Conservation (phyloP, 495 filamentous ascomycete genomes). For the Hypoxylon intermedium region DNA sequence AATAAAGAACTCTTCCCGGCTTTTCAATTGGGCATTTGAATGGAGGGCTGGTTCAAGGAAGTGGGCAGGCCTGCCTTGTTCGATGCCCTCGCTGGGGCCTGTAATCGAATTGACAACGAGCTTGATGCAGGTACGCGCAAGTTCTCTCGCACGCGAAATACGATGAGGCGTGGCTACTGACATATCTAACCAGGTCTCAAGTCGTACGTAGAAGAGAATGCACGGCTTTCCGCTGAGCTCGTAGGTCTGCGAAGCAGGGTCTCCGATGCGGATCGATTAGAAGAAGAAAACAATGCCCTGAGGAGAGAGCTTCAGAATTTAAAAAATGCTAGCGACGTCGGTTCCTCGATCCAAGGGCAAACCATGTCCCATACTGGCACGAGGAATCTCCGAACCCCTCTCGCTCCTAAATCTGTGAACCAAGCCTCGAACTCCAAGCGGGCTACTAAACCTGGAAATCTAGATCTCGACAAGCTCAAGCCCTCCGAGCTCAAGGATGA, state of each 20-base stretch:
- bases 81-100: conserved; percentile 49
- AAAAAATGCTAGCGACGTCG: conserved; percentile 7
- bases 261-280: conserved; percentile 35
- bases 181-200: conserved; percentile 9
- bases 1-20: not conserved
- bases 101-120: conserved; percentile 47
- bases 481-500: conserved; percentile 40
- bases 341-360: not conserved
- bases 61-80: conserved; percentile 49
- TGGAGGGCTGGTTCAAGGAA: conserved; percentile 48
- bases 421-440: conserved; percentile 18
- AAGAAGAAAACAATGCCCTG: conserved; percentile 47
- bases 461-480: conserved; percentile 28
- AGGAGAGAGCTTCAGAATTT: conserved; percentile 41
- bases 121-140: conserved; percentile 46
- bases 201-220: conserved; percentile 22
- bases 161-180: not conserved
- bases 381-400: conserved; percentile 25
- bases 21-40: conserved; percentile 17
- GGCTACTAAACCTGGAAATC: conserved; percentile 23
- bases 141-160: not conserved
- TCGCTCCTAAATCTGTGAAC: conserved; percentile 33
- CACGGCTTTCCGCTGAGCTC: conserved; percentile 40
- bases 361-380: not conserved
- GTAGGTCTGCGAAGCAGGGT: conserved; percentile 37